These are phyloP conservation scores for Colletotrichum musae DNA, from an alignment of 2,329 filamentous ascomycete species.

Conservation along the genomic window DNA sequence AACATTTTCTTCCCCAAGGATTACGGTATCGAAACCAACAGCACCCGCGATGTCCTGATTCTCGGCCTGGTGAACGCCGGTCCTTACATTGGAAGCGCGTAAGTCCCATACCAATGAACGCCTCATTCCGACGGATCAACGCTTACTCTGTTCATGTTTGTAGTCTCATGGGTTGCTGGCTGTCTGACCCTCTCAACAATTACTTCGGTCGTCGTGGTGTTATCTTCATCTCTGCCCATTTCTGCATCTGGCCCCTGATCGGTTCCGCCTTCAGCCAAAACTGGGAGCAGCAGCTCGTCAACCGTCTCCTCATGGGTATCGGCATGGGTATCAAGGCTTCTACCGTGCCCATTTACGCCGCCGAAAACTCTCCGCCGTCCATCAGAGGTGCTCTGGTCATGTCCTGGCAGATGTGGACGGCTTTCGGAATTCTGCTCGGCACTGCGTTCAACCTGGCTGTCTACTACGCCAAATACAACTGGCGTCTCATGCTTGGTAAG, in stretches of 20 bases:
- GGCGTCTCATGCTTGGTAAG: slow-evolving; percentile 54
- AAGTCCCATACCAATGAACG: slow-evolving; percentile 35
- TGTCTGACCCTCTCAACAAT: slow-evolving; percentile 76
- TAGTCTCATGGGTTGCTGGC: slow-evolving; percentile 72
- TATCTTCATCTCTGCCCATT: slow-evolving; percentile 75
- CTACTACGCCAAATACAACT: slow-evolving; percentile 48
- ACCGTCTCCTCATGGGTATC: slow-evolving; percentile 78
- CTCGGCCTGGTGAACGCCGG: slow-evolving; percentile 77
- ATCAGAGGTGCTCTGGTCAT: slow-evolving; percentile 84
- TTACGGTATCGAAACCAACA: slow-evolving; percentile 54
- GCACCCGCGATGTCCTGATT: slow-evolving; percentile 58
- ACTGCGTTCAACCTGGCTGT: slow-evolving; percentile 70
- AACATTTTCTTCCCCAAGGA: slow-evolving; percentile 71
- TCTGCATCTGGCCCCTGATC: slow-evolving; percentile 72
- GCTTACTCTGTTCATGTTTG: slow-evolving; percentile 6
- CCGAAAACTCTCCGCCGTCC: slow-evolving; percentile 77
- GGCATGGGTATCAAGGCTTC: slow-evolving; percentile 78
- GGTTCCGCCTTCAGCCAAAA: slow-evolving; percentile 75
- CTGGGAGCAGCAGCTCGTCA: slow-evolving; percentile 77
- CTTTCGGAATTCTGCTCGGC: slow-evolving; percentile 64
- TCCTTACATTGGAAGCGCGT: slow-evolving; percentile 63
- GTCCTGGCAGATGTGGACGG: slow-evolving; percentile 82
- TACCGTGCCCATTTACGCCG: slow-evolving; percentile 80
- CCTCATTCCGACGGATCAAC: neutral
- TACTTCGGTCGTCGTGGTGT: slow-evolving; percentile 77